Percentiles rank a stretch among this genome's conserved stretches.
Evolutionary conservation across 2,329 filamentous ascomycete genomes (phyloP).

Genomic region (Tothia fuscella): DNA sequence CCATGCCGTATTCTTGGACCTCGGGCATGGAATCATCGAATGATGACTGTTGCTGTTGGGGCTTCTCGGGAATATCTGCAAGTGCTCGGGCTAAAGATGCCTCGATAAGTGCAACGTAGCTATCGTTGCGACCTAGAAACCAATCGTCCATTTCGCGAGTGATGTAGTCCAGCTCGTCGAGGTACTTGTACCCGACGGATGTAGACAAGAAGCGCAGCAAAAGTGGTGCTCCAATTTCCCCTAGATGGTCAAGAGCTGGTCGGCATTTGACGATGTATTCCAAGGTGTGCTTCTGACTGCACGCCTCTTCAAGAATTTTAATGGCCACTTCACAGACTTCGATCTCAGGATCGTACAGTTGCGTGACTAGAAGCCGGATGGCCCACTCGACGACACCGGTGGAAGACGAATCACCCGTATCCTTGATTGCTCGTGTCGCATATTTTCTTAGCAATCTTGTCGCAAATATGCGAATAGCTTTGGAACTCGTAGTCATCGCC

Average conservation of each 20-base stretch:
- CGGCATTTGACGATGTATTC: slow-evolving; percentile 96
- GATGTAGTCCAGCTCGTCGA: slow-evolving; percentile 95
- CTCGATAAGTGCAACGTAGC: slow-evolving; percentile 89
- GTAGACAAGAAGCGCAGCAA: slow-evolving; percentile 88
- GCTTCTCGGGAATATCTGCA: slow-evolving; percentile 39
- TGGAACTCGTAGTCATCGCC: slow-evolving; percentile 80
- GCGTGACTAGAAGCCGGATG: slow-evolving; percentile 91
- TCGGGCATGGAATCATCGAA: slow-evolving; percentile 33
- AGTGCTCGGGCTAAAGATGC: slow-evolving; percentile 87
- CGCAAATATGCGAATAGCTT: slow-evolving; percentile 79
- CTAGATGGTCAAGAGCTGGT: slow-evolving; percentile 85
- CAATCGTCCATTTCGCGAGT: slow-evolving; percentile 99
- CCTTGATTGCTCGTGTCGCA: slow-evolving; percentile 45
- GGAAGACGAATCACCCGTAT: slow-evolving; percentile 24
- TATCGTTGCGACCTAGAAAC: slow-evolving; percentile 93
- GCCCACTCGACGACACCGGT: slow-evolving; percentile 80
- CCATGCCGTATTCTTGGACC: slow-evolving; percentile 40
- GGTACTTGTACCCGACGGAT: slow-evolving; percentile 92
- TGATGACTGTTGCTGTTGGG: slow-evolving; percentile 23
- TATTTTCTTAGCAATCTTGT: slow-evolving; percentile 83
- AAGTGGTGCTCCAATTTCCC: slow-evolving; percentile 89
- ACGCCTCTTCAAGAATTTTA: slow-evolving; percentile 94
- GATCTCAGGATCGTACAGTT: slow-evolving; percentile 93
- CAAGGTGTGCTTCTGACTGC: slow-evolving; percentile 79
- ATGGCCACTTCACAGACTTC: slow-evolving; percentile 94